Evolutionary conservation across 768 basidiomycete genomes (phyloP), one percentile per base, ranked within the genome.

Genomic region (Obba rivulosa): DNA sequence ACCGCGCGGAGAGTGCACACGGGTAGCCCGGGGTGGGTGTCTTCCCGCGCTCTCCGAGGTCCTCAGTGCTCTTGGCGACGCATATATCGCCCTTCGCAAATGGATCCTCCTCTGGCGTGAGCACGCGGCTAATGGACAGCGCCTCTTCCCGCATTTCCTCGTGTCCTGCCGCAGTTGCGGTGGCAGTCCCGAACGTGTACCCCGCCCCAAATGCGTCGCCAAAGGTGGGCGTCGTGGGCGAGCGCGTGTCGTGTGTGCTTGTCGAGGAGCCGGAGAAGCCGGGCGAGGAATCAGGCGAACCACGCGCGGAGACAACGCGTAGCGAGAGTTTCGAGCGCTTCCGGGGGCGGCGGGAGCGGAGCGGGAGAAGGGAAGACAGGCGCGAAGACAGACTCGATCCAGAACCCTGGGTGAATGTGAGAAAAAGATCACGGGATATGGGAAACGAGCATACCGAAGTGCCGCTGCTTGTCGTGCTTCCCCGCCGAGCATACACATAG

Each of bases 71-170:
- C 22, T 31, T 40, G 16, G 14, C 48, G 9, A 57, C 23, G 13
- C 41, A 47, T 16, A 63, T 58, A 14, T 59, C 57, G 9, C 44
- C 48, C 46, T 60, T 60, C 34, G 53, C 53, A 44, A 64, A 64
- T 3, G 63, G 63, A 48, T 64, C 63, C 4, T 43, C 50, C 34
- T 62, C 61, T 0, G 59, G 63, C 3, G 63, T 64, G 10, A 64
- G 50, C 9, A 64, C 63, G 22, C 63, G 56, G 9, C 55, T 61
- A 24, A 62, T 51, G 1, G 36, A 14, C 43, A 59, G 54, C 1
- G 23, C 24, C 17, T 41, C 41, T 23, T 31, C 41, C 1, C 34
- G 17, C 16, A 36, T 42, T 5, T 17, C 31, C 8, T 20, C 35
- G 16, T 54, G 56, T 9, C 8, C 28, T 4, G 53, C 46, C 22